Evolutionary conservation across 2,329 filamentous ascomycete species (phyloP).

Genomic region (Penicillium palitans): DNA sequence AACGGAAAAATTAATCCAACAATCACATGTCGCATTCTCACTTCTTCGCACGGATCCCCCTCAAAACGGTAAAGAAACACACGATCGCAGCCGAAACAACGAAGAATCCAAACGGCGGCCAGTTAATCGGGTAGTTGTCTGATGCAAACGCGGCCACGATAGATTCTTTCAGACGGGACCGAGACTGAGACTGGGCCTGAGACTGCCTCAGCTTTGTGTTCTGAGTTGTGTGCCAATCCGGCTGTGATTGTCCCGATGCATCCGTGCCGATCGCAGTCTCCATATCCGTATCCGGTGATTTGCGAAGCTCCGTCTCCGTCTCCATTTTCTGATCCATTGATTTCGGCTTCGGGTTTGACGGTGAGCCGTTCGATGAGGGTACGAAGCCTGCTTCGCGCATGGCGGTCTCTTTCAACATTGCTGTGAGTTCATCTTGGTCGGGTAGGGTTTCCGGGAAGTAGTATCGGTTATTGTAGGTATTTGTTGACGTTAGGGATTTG

Average conservation of each 20-base stretch:
- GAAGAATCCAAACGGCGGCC: slow-evolving; percentile 9
- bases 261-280: slow-evolving; percentile 18
- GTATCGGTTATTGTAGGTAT: slow-evolving; percentile 9
- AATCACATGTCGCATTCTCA: background rate
- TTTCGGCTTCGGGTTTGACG: background rate
- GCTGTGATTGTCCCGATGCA: slow-evolving; percentile 5
- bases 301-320: background rate
- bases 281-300: slow-evolving; percentile 13
- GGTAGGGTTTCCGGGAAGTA: slow-evolving; percentile 23
- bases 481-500: background rate
- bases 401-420: slow-evolving; percentile 3
- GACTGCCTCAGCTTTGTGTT: background rate
- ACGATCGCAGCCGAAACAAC: slow-evolving; percentile 3
- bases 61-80: slow-evolving; percentile 12
- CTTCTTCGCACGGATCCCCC: slow-evolving; percentile 2
- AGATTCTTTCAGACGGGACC: background rate
- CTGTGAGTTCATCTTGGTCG: slow-evolving; percentile 15
- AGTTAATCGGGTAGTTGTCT: background rate
- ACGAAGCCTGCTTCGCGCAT: slow-evolving; percentile 19
- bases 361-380: background rate
- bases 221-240: background rate
- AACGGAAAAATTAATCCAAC: background rate
- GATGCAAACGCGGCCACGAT: background rate
- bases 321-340: background rate
- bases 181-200: too few species aligned